Evolutionary conservation across 2,329 filamentous ascomycete genomes (phyloP).

Genomic region (Cadophora luteo-olivacea): DNA sequence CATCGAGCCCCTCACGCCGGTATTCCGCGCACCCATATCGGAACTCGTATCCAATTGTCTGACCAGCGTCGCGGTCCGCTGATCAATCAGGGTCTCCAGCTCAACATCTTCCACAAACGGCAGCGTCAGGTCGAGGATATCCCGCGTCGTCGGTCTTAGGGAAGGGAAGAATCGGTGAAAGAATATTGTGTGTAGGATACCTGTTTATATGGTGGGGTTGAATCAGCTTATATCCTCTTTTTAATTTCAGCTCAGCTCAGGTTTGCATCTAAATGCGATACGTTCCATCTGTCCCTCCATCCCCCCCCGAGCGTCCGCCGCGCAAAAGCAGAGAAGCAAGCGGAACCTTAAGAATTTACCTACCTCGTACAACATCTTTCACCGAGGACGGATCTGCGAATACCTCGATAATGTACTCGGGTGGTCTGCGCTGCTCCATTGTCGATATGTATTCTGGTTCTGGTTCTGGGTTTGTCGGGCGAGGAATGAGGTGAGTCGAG

Average conservation of each 20-base stretch:
- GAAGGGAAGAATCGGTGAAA: slow-evolving; percentile 97
- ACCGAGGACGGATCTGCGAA: slow-evolving; percentile 91
- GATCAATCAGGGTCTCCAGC: slow-evolving; percentile 91
- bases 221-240: slow-evolving; percentile 15
- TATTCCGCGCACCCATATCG: slow-evolving; percentile 47
- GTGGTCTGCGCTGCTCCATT: slow-evolving; percentile 72
- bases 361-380: slow-evolving; percentile 92
- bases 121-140: slow-evolving; percentile 88
- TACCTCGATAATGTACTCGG: slow-evolving; percentile 92
- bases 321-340: slow-evolving; percentile 5
- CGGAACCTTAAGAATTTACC: slow-evolving; percentile 32
- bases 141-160: slow-evolving; percentile 80
- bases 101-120: slow-evolving; percentile 90
- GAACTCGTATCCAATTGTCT: slow-evolving; percentile 74
- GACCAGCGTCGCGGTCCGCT: slow-evolving; percentile 79
- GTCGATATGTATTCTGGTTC: slow-evolving; percentile 19
- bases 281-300: background rate
- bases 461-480: slow-evolving; percentile 5
- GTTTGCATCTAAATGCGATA: background rate
- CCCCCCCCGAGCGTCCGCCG: background rate
- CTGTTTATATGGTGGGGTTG: slow-evolving; percentile 52
- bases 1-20: slow-evolving; percentile 76
- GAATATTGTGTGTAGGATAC: slow-evolving; percentile 95
- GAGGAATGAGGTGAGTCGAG: slow-evolving; percentile 10
- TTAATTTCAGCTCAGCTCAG: background rate